Percentiles rank a stretch among this genome's conserved stretches.
phyloP scores from a whole-genome alignment of 129 eudicot species.

The Lonicera japonica region DNA sequence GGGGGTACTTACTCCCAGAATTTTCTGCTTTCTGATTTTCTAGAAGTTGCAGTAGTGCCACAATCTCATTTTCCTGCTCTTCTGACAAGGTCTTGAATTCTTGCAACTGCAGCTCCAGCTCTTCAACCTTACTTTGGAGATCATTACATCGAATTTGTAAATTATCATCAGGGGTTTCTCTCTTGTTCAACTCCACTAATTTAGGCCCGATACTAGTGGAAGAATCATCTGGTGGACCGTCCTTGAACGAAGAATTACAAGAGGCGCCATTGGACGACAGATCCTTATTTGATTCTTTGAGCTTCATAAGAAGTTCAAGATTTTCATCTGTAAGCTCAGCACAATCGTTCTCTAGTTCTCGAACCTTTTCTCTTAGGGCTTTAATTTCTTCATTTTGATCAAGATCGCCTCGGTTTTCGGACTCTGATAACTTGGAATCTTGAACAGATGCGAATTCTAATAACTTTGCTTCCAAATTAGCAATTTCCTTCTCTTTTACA shows the following conservation, averaged over 20 bases:
- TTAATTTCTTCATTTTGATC: conserved; percentile 29
- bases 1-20: conserved; percentile 27
- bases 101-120: conserved; percentile 41
- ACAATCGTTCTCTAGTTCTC: conserved; percentile 57
- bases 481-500: conserved; percentile 43
- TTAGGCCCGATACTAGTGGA: conserved; percentile 20
- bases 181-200: conserved; percentile 28
- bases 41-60: conserved; percentile 20
- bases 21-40: conserved; percentile 20
- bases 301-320: conserved; percentile 42
- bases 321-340: conserved; percentile 59
- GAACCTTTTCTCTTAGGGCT: conserved; percentile 34
- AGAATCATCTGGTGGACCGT: conserved; percentile 17
- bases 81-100: conserved; percentile 34
- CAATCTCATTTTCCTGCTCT: conserved; percentile 39
- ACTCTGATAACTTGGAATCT: conserved; percentile 22
- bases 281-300: conserved; percentile 33
- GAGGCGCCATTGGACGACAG: conserved; percentile 17
- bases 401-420: conserved; percentile 19
- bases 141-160: conserved; percentile 35
- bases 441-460: conserved; percentile 28
- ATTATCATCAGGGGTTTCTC: conserved; percentile 24
- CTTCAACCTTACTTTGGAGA: conserved; percentile 40
- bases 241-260: conserved; percentile 19
- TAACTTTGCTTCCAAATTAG: conserved; percentile 37